These are phyloP conservation scores for Malus hybrid DNA, from an alignment of 331 rosid genomes.

Conservation along the genomic window DNA sequence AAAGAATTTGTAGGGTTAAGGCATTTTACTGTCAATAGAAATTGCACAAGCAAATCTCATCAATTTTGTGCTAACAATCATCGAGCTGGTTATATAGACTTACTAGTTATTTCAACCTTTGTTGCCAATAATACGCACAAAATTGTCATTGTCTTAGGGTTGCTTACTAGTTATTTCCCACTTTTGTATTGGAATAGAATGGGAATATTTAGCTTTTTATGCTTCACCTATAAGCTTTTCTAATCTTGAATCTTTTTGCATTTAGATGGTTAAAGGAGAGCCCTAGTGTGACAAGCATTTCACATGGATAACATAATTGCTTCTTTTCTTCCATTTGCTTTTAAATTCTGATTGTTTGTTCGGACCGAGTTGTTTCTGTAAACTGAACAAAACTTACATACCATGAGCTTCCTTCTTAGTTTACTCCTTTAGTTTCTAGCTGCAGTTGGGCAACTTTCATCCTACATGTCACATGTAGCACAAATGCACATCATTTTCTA, in stretches of 20 bases:
- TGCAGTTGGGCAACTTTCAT: constrained; percentile 17
- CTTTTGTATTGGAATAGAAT: constrained; percentile 26
- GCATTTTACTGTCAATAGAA: constrained; percentile 11
- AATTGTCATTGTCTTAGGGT: constrained; percentile 35
- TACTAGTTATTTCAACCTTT: constrained; percentile 7
- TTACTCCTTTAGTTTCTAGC: constrained; percentile 27
- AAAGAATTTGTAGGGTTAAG: constrained; percentile 2
- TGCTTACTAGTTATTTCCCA: constrained; percentile 13
- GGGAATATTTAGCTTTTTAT: constrained; percentile 58
- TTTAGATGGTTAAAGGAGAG: constrained; percentile 20
- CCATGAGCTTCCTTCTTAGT: constrained; percentile 40
- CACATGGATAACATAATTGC: constrained; percentile 35
- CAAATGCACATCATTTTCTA: constrained; percentile 44
- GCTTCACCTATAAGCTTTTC: constrained; percentile 47
- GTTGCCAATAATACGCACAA: constrained; percentile 17
- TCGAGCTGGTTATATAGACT: not conserved
- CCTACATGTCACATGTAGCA: constrained; percentile 47
- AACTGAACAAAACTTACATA: constrained; percentile 25
- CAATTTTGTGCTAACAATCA: not conserved
- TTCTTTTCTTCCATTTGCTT: constrained; percentile 39
- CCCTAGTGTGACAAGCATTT: constrained; percentile 30
- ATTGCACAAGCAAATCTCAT: not conserved
- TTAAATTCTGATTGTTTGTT: constrained; percentile 41
- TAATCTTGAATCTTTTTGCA: constrained; percentile 44
- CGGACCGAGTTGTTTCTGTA: constrained; percentile 28